These are phyloP conservation scores for Boletus eberwhitei DNA, from an alignment of 768 basidiomycete genomes.

Conservation along the genomic window DNA sequence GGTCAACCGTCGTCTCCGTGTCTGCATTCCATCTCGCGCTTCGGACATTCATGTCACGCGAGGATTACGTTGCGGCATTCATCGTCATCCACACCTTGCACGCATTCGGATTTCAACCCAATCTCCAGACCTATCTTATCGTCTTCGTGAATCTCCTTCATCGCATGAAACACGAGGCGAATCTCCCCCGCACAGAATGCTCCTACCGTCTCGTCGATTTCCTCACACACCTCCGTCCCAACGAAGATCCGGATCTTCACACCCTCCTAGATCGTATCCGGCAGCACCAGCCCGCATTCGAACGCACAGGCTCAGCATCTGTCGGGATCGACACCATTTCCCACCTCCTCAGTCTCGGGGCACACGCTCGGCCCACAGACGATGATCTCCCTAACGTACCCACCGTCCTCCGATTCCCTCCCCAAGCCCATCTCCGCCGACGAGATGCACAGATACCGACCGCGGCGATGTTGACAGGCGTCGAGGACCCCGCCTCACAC, in stretches of 20 bases:
- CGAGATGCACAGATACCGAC: slow-evolving; percentile 11
- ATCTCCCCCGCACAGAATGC: neutral
- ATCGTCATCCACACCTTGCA: slow-evolving; percentile 35
- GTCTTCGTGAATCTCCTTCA: slow-evolving; percentile 39
- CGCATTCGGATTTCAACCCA: slow-evolving; percentile 29
- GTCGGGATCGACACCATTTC: slow-evolving; percentile 17
- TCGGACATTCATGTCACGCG: slow-evolving; percentile 40
- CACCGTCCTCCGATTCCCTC: neutral
- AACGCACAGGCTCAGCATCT: slow-evolving; percentile 1
- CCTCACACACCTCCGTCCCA: slow-evolving; percentile 17
- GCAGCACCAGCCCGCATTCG: neutral
- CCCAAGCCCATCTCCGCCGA: neutral
- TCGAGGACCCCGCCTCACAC: neutral
- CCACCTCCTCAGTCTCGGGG: slow-evolving; percentile 22
- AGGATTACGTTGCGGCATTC: slow-evolving; percentile 49
- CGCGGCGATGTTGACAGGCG: slow-evolving; percentile 16
- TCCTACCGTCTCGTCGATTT: slow-evolving; percentile 25
- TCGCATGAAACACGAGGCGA: slow-evolving; percentile 26
- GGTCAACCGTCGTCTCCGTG: slow-evolving; percentile 28
- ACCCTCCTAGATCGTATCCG: slow-evolving; percentile 19
- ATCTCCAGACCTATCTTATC: slow-evolving; percentile 38
- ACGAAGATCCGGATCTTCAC: slow-evolving; percentile 15
- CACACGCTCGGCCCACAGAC: neutral
- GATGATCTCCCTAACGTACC: slow-evolving; percentile 3
- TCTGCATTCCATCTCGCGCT: slow-evolving; percentile 42